Evolutionary conservation across 73 alveolate genomes (phyloP).

Genomic region (Paramecium sonneborni): DNA sequence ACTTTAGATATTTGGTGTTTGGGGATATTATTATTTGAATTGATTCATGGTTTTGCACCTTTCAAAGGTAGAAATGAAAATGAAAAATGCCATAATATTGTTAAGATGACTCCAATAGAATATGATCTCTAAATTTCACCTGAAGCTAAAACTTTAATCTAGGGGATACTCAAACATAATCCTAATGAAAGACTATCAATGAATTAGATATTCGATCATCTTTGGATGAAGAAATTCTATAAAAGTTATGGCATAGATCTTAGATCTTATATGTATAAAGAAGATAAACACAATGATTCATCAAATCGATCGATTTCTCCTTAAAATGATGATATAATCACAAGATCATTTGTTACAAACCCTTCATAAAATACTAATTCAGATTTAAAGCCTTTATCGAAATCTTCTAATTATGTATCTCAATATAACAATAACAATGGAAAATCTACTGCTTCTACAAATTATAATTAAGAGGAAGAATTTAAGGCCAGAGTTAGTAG

Average conservation of each 20-base stretch:
- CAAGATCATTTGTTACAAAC: neutral
- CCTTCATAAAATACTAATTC: neutral
- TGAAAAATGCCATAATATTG: slow-evolving; percentile 70
- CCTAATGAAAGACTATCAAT: slow-evolving; percentile 86
- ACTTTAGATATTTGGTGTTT: slow-evolving; percentile 92
- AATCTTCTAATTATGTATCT: neutral
- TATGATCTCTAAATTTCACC: slow-evolving; percentile 73
- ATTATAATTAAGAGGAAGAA: neutral
- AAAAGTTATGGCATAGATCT: slow-evolving; percentile 38
- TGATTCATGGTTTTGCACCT: slow-evolving; percentile 92
- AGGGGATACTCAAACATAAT: slow-evolving; percentile 73
- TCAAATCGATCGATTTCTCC: slow-evolving; percentile 20
- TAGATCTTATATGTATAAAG: neutral
- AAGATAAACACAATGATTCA: neutral
- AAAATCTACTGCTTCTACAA: slow-evolving; percentile 20
- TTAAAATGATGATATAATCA: neutral
- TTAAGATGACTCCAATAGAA: slow-evolving; percentile 68
- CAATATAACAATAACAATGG: neutral
- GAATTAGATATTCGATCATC: slow-evolving; percentile 85
- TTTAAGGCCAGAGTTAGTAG: slow-evolving; percentile 27
- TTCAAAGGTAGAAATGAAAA: slow-evolving; percentile 63
- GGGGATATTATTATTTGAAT: slow-evolving; percentile 90
- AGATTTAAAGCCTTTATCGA: neutral
- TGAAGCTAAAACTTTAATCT: slow-evolving; percentile 81
- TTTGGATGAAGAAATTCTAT: slow-evolving; percentile 84